Base-by-base conservation (phyloP, 768 basidiomycete genomes). In the Asterophora lycoperdoides region DNA sequence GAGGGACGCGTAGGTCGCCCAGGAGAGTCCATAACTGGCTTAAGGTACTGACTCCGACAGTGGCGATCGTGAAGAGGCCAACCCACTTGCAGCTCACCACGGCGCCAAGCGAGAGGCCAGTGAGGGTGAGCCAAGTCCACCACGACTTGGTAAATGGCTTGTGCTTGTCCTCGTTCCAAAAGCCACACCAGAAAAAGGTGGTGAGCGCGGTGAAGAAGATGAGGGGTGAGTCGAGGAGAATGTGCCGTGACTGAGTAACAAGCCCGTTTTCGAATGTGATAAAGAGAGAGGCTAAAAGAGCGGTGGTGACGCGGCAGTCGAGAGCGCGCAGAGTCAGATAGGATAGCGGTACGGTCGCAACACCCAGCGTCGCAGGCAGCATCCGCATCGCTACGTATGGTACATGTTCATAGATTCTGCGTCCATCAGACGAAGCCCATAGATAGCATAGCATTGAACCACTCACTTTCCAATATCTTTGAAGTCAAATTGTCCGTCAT, bases 41-140 rank as follows among this genome's bases (percentile, higher is more conserved):
- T 29, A 98, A 60, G 2, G 93, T 96, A 59, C 83, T 84, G 29
- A 87, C 61, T 11, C 95, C 96, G 43, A 99, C 71, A 6, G 94
- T 96, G 8, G 96, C 93, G 58, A 98, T 92, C 11, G 94, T 98
- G 71, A 99, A 97, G 17, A 99, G 73, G 8, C 96, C 96, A 35
- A 98, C 95, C 96, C 95, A 98, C 66, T 98, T 99, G 74, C 91
- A 92, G 59, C 86, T 89, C 28, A 87, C 80, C 41, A 95, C 93
- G 4, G 94, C 93, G 32, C 96, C 96, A 19, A 99, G 83, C 0
- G 86, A 81, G 11, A 95, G 72, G 26, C 96, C 96, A 2, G 90
- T 88, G 34, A 97, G 75, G 10, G 78, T 68, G 28, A 98, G 84
- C 88, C 92, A 95, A 0, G 76, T 73, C 96, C 96, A 99, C 96